Evolutionary conservation across 371 early-diverging fungal species (phyloP).

Genomic region (Parasitella parasitica): DNA sequence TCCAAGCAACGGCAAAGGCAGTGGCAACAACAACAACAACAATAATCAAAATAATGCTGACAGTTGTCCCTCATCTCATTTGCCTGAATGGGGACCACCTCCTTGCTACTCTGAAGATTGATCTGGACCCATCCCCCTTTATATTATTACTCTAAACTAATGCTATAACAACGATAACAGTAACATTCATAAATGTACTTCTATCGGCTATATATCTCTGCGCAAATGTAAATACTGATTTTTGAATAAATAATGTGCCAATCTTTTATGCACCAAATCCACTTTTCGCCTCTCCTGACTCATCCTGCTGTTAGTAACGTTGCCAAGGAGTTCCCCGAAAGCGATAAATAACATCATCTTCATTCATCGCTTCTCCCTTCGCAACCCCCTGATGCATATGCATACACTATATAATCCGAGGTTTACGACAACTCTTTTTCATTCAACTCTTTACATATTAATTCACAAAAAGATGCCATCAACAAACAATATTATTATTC

Average conservation of each 20-base stretch:
- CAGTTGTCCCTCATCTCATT: neutral
- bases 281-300: neutral
- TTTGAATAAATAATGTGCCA: neutral
- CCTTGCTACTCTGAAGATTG: constrained; percentile 24
- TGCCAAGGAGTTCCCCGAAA: neutral
- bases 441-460: neutral
- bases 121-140: neutral
- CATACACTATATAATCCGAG: neutral
- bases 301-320: neutral
- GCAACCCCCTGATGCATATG: neutral
- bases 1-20: neutral
- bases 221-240: constrained; percentile 2
- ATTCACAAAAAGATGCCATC: neutral
- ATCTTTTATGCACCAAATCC: neutral
- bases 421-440: constrained; percentile 1
- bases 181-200: no score
- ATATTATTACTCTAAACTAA: neutral
- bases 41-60: neutral
- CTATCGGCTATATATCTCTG: no score
- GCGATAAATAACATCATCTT: neutral
- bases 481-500: neutral
- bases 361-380: neutral
- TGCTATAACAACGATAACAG: no score
- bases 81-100: constrained; percentile 27
- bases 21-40: neutral